A percentile compares a stretch with the other conserved stretches of the same genome.
Evolutionary conservation across 1,284 basidiomycete genomes (phyloP).

Genomic region (Pseudozyma hubeiensis): DNA sequence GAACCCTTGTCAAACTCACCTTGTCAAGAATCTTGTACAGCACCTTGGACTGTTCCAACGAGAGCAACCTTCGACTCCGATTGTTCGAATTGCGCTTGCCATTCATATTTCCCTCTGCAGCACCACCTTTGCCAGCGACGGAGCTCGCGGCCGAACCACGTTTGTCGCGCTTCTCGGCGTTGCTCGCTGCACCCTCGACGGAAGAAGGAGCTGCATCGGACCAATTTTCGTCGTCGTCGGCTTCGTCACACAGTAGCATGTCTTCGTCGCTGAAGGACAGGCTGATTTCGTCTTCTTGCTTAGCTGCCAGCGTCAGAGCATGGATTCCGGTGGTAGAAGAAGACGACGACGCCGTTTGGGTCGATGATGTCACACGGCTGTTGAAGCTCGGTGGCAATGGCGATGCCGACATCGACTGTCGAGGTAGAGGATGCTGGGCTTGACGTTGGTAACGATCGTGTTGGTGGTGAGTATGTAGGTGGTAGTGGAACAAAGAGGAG

Average conservation of each 20-base stretch:
- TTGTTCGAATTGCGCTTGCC: slow-evolving; percentile 3
- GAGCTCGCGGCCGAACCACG: not conserved
- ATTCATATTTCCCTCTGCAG: not conserved
- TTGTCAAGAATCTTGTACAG: slow-evolving; percentile 55
- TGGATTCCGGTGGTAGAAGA: not conserved
- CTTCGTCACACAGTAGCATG: slow-evolving; percentile 29
- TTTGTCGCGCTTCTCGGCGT: not conserved
- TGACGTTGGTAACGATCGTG: not conserved
- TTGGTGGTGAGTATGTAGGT: too few species aligned
- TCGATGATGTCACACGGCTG: not conserved
- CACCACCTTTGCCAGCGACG: not conserved
- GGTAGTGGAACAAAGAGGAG: not conserved
- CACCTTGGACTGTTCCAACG: slow-evolving; percentile 51
- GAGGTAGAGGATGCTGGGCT: not conserved
- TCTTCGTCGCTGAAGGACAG: slow-evolving; percentile 39
- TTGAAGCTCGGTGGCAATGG: not conserved
- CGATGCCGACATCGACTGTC: not conserved
- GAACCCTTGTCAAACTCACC: slow-evolving; percentile 35
- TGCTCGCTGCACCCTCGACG: not conserved
- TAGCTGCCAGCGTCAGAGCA: not conserved
- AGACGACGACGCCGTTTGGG: not conserved
- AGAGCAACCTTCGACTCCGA: slow-evolving; percentile 39
- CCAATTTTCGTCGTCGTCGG: slow-evolving; percentile 13
- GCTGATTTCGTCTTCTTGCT: slow-evolving; percentile 5
- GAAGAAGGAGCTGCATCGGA: slow-evolving; percentile 8